Evolutionary conservation across 2,329 filamentous ascomycete species (phyloP), one percentile per base, ranked within the genome.

Genomic region (Sporothrix luriei): DNA sequence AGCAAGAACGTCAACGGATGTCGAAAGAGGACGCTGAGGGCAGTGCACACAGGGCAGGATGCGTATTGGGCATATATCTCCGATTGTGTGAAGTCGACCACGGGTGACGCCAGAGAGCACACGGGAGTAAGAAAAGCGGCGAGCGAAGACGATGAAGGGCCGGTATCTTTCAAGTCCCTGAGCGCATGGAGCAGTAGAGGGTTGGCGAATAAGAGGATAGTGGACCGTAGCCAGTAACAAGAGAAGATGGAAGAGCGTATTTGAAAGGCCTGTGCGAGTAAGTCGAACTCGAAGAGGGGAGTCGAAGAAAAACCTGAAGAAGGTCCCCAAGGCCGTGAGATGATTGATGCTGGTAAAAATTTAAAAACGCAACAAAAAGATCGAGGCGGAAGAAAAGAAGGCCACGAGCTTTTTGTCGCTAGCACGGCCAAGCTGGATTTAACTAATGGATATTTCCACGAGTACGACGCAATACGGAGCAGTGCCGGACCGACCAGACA

Each of bases 91-190:
- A 68, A 33, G 46, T 66, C 16, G 38, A 38, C 40, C 59, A 46
- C 51, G 48, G 51, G 57, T 46, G 59, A 69, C 67, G 66, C 65
- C 48, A 64, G 70, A 66, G 40, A 16, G 40, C 40, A 43, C 6
- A 33, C 33, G 40, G 11, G 26, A 46, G 40, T 10, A 57, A 33
- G 29, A n/a, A 65, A 38, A 46, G 62, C 51, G 19, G 29, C 21
- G 9, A 59, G 51, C 19, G 43, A 38, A n/a, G 24, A 21, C 11
- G 40, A 43, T 4, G 29, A 38, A 4, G 33, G n/a, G 43, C 7
- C 7, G 46, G 57, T 64, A 55, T 62, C 55, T 69, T 24, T 14
- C 9, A 21, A 14, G 16, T 38, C 21, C 49, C 46, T 38, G 19
- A 33, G 55, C 40, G 13, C 29, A 51, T 29, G 43, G 43, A 67